Conservation (phyloP, 2,329 filamentous ascomycete genomes). For the Xylariaceae sp. region DNA sequence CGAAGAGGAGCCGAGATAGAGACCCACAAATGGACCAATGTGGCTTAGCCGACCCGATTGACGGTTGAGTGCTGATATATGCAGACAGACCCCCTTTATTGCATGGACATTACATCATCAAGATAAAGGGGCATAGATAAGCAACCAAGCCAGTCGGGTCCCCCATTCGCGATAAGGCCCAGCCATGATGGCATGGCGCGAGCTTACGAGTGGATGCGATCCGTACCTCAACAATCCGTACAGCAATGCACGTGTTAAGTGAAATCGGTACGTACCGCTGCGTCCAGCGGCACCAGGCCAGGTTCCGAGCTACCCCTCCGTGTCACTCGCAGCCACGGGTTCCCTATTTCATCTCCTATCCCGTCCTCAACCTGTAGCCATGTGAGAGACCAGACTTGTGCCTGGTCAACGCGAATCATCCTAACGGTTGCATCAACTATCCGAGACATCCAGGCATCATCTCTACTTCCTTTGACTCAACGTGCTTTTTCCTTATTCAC, state of each 20-base stretch:
- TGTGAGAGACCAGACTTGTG: slow-evolving; percentile 22
- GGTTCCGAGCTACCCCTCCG: slow-evolving; percentile 3
- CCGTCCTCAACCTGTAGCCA: slow-evolving; percentile 8
- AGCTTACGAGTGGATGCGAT: not conserved
- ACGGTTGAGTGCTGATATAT: not conserved
- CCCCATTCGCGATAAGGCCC: not conserved
- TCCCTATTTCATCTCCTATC: not conserved
- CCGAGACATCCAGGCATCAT: slow-evolving; percentile 14
- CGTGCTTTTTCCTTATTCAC: not conserved
- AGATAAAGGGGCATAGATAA: not conserved
- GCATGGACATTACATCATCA: not conserved
- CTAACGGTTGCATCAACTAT: slow-evolving; percentile 2
- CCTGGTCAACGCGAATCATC: slow-evolving; percentile 18
- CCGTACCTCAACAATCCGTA: not conserved
- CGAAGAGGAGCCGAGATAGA: slow-evolving; percentile 29
- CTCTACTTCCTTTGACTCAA: not conserved
- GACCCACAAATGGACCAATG: not conserved
- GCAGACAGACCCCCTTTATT: not conserved
- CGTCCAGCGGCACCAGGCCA: not conserved
- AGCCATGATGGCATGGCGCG: not conserved
- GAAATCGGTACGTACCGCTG: not conserved
- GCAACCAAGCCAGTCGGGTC: not conserved
- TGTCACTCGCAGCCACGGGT: not conserved
- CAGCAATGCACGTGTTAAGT: not conserved
- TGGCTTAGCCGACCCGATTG: slow-evolving; percentile 8